phyloP scores from a whole-genome alignment of 2,329 filamentous ascomycete genomes.

The Xylaria sp. region DNA sequence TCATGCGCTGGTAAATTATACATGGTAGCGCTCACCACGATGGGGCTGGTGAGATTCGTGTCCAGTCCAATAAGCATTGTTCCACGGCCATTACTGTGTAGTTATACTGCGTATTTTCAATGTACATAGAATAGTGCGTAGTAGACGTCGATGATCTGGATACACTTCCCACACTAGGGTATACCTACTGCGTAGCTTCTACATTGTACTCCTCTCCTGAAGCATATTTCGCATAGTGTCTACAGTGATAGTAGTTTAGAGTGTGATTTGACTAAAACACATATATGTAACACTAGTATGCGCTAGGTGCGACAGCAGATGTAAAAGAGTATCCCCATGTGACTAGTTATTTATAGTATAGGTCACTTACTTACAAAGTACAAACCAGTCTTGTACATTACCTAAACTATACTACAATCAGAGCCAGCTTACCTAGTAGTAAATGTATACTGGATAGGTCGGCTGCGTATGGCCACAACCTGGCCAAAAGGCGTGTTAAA shows the following conservation, averaged over 20 bases:
- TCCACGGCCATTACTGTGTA: not conserved
- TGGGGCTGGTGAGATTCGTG: not conserved
- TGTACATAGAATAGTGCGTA: no score
- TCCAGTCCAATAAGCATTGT: conserved; percentile 4
- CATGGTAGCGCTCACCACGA: not conserved
- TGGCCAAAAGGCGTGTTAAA: not conserved
- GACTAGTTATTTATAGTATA: conserved; percentile 31
- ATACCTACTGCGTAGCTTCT: no score
- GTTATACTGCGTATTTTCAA: no score
- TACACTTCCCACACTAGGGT: no score
- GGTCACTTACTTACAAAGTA: not conserved
- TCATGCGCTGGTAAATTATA: conserved; percentile 17
- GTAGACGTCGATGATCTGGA: no score
- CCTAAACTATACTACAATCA: not conserved
- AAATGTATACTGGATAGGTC: not conserved
- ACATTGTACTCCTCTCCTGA: not conserved
- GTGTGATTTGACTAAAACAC: conserved; percentile 8
- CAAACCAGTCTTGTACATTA: conserved; percentile 10
- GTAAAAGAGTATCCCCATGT: conserved; percentile 2
- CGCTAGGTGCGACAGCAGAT: not conserved
- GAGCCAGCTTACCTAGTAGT: not conserved
- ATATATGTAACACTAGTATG: not conserved
- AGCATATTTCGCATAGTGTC: conserved; percentile 15
- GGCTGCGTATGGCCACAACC: not conserved
- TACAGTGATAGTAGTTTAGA: not conserved